phyloP scores from a whole-genome alignment of 768 basidiomycete species.

The Calocybe indica region DNA sequence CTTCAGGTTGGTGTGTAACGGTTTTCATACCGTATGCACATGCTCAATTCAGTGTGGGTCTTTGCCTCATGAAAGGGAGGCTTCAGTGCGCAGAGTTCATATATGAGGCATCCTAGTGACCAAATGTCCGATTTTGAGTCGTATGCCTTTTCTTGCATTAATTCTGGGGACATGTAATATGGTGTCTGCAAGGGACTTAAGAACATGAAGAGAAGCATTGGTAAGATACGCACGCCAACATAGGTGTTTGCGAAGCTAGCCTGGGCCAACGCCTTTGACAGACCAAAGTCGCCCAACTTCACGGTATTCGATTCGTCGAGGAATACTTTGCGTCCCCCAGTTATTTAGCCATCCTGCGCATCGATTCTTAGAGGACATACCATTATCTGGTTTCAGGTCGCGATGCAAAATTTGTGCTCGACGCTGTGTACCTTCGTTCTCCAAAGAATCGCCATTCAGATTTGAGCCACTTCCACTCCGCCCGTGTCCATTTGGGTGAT shows the following conservation, averaged over 20 bases:
- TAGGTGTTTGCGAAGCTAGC: constrained; percentile 94
- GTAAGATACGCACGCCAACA: constrained; percentile 68
- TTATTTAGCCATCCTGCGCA: not conserved
- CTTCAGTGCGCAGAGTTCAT: constrained; percentile 90
- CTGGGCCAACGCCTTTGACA: constrained; percentile 87
- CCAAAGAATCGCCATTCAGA: constrained; percentile 19
- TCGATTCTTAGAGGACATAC: constrained; percentile 32
- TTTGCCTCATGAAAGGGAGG: constrained; percentile 93
- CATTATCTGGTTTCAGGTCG: constrained; percentile 97
- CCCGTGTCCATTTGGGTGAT: constrained; percentile 66
- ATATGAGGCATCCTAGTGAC: constrained; percentile 95
- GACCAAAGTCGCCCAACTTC: constrained; percentile 95
- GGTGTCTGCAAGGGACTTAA: constrained; percentile 63
- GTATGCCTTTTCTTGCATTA: constrained; percentile 96
- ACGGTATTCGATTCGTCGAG: constrained; percentile 79
- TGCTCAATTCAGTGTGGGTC: constrained; percentile 81
- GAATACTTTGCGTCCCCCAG: constrained; percentile 59
- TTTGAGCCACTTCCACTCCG: constrained; percentile 36
- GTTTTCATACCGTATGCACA: constrained; percentile 57
- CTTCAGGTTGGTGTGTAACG: not conserved
- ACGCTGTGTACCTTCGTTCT: constrained; percentile 41
- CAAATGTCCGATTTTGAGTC: constrained; percentile 99
- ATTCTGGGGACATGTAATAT: constrained; percentile 99
- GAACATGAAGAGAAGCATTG: not conserved
- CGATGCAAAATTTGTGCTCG: constrained; percentile 83